Evolutionary conservation across 1,284 basidiomycete genomes (phyloP), one percentile per base, ranked within the genome.

Genomic region (Heliocybe sulcata): DNA sequence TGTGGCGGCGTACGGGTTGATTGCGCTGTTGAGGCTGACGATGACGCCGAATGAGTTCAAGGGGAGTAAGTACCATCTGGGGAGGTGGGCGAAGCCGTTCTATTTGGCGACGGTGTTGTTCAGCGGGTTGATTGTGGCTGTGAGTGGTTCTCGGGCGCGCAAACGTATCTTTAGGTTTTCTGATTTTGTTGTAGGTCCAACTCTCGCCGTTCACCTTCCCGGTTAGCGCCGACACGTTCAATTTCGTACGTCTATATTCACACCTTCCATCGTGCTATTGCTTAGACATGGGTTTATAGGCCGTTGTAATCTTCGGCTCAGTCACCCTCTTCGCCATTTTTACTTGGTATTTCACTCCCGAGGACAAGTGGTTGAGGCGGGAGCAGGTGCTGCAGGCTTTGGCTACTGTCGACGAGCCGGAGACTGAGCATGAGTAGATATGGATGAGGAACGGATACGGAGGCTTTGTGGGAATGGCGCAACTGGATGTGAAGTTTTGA

Each of bases 121-220:
- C 76, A 92, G 92, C 59, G 80, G 70, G 0, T 64, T 92, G 12
- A 69, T 92, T 14, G 85, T 92, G 61, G 73, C 85, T 23, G 88
- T 90, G 63, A 60, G 85, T 70, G 11, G 19, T 54, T 51, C 6
- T 22, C 11, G 12, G 33, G 6, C n/a, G n/a, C n/a, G n/a, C n/a
- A n/a, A n/a, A n/a, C n/a, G n/a, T n/a, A 2, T 33, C 23, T 47
- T 51, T 53, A 52, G 2, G 16, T 42, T 6, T 51, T 53, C 35
- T 25, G 29, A 16, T 8, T 38, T 26, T 33, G 57, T 53, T 38
- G 16, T 61, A 88, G 86, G 82, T 85, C 55, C 81, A 86, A 70
- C 74, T 90, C 54, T 91, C 90, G 35, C 91, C 92, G 1, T 92
- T 92, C 74, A 80, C 76, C 66, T 93, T 89, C 74, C 90, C 92